These are phyloP conservation scores for Salix viminalis DNA, from an alignment of 345 rosid genomes.

Conservation along the genomic window DNA sequence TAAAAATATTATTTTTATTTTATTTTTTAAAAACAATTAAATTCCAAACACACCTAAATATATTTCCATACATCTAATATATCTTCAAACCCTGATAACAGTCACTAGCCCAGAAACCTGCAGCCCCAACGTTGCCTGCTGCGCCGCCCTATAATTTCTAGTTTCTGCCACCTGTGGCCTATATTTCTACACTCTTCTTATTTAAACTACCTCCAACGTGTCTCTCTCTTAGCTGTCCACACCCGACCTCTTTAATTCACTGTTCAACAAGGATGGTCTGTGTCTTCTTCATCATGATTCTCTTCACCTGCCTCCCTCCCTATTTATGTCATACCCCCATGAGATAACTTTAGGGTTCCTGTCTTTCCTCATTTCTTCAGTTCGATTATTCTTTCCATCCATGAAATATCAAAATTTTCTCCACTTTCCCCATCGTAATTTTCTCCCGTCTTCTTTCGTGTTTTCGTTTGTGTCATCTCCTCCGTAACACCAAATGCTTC, in stretches of 20 bases:
- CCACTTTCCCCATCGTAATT: rapidly evolving
- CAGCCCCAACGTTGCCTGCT: conserved; percentile 8
- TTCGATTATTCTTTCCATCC: neutral
- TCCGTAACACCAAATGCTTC: no score
- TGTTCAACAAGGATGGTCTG: conserved; percentile 11
- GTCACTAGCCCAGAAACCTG: neutral
- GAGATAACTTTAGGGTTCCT: neutral
- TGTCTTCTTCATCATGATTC: conserved; percentile 11
- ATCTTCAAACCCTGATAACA: no score
- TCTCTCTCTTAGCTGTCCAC: conserved; percentile 44
- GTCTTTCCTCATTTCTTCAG: neutral
- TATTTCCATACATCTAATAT: no score
- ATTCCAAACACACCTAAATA: no score
- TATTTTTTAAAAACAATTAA: no score
- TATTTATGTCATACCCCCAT: neutral
- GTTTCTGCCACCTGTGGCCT: conserved; percentile 34
- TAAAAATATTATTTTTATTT: no score
- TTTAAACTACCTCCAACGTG: neutral
- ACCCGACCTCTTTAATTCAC: conserved; percentile 33
- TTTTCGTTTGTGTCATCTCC: no score
- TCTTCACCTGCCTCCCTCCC: neutral
- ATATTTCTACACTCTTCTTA: conserved; percentile 1
- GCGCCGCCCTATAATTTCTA: conserved; percentile 32
- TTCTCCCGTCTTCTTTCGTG: no score
- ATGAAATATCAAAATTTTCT: neutral